A percentile compares a stretch with the other conserved stretches of the same genome.
Evolutionary conservation across 768 basidiomycete genomes (phyloP).

Genomic region (Podaxis pistillaris): DNA sequence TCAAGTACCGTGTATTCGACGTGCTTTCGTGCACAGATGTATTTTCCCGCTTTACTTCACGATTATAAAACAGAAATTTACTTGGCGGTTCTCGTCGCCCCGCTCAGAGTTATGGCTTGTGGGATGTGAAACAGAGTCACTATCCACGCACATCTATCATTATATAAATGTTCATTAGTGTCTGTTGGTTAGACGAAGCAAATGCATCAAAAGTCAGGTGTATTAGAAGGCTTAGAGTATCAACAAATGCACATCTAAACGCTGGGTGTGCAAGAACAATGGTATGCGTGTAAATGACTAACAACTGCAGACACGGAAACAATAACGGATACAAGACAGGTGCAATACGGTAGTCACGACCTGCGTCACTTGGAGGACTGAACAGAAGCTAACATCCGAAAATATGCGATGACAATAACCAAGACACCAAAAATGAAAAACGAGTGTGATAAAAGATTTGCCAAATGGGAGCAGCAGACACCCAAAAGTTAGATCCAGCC

Average conservation of each 20-base stretch:
- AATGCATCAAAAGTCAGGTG: neutral
- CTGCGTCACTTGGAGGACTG: too few relatives aligned
- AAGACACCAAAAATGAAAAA: too few relatives aligned
- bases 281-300: neutral
- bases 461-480: too few relatives aligned
- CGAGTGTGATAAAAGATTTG: too few relatives aligned
- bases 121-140: too few relatives aligned
- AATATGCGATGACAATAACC: too few relatives aligned
- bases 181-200: too few relatives aligned
- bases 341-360: too few relatives aligned
- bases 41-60: neutral
- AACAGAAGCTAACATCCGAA: too few relatives aligned
- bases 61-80: neutral
- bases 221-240: neutral
- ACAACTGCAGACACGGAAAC: neutral
- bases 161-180: too few relatives aligned
- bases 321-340: neutral
- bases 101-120: too few relatives aligned
- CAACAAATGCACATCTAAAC: neutral
- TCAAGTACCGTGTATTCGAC: neutral
- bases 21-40: slow-evolving; percentile 1
- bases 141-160: too few relatives aligned
- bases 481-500: slow-evolving; percentile 25
- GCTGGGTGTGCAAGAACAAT: neutral
- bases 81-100: neutral